Evolutionary conservation across 1,139 yeast genomes (phyloP).

Genomic region (Yamadazyma triangularis): DNA sequence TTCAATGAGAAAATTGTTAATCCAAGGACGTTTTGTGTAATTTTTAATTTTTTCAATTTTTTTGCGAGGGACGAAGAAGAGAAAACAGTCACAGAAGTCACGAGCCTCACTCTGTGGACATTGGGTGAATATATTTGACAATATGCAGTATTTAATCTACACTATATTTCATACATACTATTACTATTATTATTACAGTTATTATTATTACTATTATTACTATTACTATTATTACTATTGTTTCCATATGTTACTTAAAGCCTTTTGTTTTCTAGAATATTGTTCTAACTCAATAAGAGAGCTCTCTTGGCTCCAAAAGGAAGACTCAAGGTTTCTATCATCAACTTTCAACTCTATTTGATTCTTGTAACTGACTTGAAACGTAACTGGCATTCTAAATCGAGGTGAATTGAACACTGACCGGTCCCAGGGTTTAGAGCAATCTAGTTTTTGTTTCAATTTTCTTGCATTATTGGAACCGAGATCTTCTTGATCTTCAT

Average conservation of each 20-base stretch:
- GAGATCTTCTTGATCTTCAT: not conserved
- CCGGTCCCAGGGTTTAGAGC: slow-evolving; percentile 15
- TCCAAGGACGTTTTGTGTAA: slow-evolving; percentile 2
- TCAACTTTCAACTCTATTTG: not conserved
- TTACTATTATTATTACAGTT: too few relatives aligned
- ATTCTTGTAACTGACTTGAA: slow-evolving; percentile 11
- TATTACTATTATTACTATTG: too few relatives aligned
- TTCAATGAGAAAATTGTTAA: slow-evolving; percentile 9
- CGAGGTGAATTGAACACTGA: slow-evolving; percentile 22
- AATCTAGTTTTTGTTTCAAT: slow-evolving; percentile 7
- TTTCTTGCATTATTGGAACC: slow-evolving; percentile 4
- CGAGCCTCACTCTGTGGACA: slow-evolving; percentile 11
- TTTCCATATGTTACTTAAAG: slow-evolving; percentile 15
- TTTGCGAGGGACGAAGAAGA: slow-evolving; percentile 3
- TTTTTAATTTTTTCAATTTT: slow-evolving; percentile 1
- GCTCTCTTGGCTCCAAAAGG: slow-evolving; percentile 27
- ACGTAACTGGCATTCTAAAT: slow-evolving; percentile 10
- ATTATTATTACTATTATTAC: too few relatives aligned
- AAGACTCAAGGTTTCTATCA: not conserved
- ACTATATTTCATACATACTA: slow-evolving; percentile 1
- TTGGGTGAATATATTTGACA: not conserved
- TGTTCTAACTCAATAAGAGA: slow-evolving; percentile 29
- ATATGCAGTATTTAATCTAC: not conserved
- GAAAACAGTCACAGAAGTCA: slow-evolving; percentile 24
- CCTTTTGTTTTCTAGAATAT: slow-evolving; percentile 19